Conservation (phyloP, 2,329 filamentous ascomycete species). For the Aspergillus sp. region DNA sequence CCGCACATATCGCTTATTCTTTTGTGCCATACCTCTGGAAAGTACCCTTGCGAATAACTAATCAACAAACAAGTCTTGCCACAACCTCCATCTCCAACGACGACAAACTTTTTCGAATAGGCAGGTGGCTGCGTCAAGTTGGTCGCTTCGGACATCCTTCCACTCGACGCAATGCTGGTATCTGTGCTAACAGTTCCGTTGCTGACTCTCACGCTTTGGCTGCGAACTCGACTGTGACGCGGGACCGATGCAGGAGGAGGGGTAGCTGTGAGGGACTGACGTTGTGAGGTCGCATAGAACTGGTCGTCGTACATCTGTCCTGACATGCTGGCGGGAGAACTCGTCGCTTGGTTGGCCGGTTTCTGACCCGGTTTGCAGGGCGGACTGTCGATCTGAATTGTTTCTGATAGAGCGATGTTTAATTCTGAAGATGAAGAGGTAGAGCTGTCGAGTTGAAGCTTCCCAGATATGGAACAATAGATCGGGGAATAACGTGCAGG, state of each 20-base stretch:
- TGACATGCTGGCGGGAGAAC: constrained; percentile 22
- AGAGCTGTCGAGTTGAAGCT: background rate
- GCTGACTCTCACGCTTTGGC: constrained; percentile 62
- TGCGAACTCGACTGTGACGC: constrained; percentile 43
- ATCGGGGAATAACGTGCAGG: background rate
- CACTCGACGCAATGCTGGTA: constrained; percentile 60
- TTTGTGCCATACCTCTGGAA: constrained; percentile 71
- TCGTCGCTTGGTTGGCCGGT: background rate
- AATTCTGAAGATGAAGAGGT: background rate
- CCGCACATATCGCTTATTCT: background rate
- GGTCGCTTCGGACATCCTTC: constrained; percentile 71
- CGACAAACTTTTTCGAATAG: constrained; percentile 98
- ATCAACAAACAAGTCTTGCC: constrained; percentile 98
- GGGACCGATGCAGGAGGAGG: constrained; percentile 36
- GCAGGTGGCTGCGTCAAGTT: constrained; percentile 83
- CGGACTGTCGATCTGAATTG: background rate
- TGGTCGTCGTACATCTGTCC: constrained; percentile 35
- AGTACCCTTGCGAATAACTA: constrained; percentile 97
- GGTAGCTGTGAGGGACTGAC: constrained; percentile 45
- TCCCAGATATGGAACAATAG: background rate
- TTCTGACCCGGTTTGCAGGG: background rate
- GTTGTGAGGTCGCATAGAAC: constrained; percentile 51
- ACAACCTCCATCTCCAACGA: constrained; percentile 95
- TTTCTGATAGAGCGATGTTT: background rate
- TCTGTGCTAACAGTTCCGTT: constrained; percentile 86